Conservation (phyloP, 768 basidiomycete species). For the Termitomyces sp. region DNA sequence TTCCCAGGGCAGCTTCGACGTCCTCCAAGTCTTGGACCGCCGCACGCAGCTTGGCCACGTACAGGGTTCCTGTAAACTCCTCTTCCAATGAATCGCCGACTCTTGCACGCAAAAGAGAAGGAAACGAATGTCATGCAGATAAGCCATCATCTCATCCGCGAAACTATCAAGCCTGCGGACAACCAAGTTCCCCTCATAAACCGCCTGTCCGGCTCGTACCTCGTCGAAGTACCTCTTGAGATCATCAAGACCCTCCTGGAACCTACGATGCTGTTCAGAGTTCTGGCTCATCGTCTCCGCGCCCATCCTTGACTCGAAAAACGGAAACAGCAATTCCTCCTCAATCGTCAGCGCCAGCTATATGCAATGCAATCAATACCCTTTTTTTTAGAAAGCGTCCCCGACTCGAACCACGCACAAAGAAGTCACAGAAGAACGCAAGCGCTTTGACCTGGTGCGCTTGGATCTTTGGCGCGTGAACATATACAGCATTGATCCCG, state of each 20-base stretch:
- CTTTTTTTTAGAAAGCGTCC: no score
- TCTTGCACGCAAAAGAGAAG: not conserved
- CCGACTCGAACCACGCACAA: conserved; percentile 14
- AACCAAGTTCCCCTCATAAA: conserved; percentile 25
- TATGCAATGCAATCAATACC: no score
- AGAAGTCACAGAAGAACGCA: conserved; percentile 18
- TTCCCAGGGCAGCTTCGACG: conserved; percentile 14
- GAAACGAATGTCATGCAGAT: conserved; percentile 12
- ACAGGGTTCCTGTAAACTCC: conserved; percentile 18
- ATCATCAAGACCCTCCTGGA: conserved; percentile 19
- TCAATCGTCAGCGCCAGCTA: conserved; percentile 19
- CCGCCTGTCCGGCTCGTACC: conserved; percentile 49
- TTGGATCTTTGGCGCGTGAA: conserved; percentile 17
- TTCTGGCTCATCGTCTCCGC: conserved; percentile 16
- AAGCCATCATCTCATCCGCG: conserved; percentile 17
- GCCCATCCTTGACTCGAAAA: conserved; percentile 18
- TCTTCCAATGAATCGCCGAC: not conserved
- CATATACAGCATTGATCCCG: conserved; percentile 21
- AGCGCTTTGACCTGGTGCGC: conserved; percentile 20
- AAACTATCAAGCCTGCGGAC: conserved; percentile 18
- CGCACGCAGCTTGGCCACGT: conserved; percentile 18
- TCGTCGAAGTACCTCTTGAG: conserved; percentile 36
- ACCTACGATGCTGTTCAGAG: conserved; percentile 18
- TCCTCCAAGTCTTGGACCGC: conserved; percentile 17
- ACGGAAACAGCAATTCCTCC: conserved; percentile 21